Percentiles rank a stretch among this genome's conserved stretches.
Conservation (phyloP, 2,329 filamentous ascomycete species). For the Fusarium pseudonygamai region DNA sequence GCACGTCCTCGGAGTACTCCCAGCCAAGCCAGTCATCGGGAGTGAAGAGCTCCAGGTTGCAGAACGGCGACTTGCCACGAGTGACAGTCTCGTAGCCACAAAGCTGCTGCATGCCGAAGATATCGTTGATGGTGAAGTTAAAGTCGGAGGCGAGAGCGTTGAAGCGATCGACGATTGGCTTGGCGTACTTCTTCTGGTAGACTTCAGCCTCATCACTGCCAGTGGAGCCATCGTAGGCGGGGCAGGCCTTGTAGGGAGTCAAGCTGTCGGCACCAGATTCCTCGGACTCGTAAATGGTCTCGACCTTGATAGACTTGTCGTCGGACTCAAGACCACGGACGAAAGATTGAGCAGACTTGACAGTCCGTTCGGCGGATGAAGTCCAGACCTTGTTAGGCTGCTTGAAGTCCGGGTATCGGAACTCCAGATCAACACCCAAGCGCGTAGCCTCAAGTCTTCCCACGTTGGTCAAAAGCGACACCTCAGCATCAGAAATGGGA, state of each 20-base stretch:
- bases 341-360: conserved; percentile 66
- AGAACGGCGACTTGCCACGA: conserved; percentile 69
- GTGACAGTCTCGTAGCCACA: conserved; percentile 74
- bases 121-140: conserved; percentile 70
- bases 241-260: conserved; percentile 72
- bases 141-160: conserved; percentile 63
- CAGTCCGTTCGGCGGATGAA: conserved; percentile 69
- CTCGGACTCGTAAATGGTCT: conserved; percentile 65
- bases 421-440: conserved; percentile 66
- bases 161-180: conserved; percentile 67
- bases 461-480: conserved; percentile 68
- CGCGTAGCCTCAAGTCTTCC: conserved; percentile 69
- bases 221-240: conserved; percentile 66
- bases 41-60: conserved; percentile 66
- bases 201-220: conserved; percentile 64
- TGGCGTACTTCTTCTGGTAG: conserved; percentile 66
- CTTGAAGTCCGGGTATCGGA: conserved; percentile 65
- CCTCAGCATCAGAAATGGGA: conserved; percentile 65
- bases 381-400: conserved; percentile 67
- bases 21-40: conserved; percentile 73
- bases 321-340: conserved; percentile 65
- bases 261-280: conserved; percentile 67
- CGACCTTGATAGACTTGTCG: conserved; percentile 63
- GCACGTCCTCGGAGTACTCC: conserved; percentile 71
- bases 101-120: conserved; percentile 72